Evolutionary conservation across 345 rosid species (phyloP).

Genomic region (Jatropha curcas): DNA sequence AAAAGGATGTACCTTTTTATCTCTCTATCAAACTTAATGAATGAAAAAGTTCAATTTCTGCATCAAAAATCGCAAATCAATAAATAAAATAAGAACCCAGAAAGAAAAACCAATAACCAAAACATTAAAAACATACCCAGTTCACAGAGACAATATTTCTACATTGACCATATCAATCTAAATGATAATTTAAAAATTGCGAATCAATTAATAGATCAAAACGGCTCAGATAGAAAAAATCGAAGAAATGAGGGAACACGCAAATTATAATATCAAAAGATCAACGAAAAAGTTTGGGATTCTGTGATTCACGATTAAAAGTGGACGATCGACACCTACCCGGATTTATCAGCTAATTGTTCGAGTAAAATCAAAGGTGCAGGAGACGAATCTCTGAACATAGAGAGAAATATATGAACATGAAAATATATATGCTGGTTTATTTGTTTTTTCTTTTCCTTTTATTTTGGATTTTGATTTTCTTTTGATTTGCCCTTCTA

Average conservation of each 20-base stretch:
- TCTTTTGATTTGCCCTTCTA: neutral
- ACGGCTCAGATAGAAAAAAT: conserved; percentile 17
- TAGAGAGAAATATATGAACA: conserved; percentile 14
- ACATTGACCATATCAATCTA: conserved; percentile 3
- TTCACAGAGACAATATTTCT: neutral
- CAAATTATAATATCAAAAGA: conserved; percentile 3
- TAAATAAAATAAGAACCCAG: neutral
- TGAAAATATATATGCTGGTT: neutral
- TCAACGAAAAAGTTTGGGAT: conserved; percentile 16
- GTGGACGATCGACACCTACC: conserved; percentile 35
- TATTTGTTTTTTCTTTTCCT: neutral
- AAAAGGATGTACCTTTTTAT: conserved; percentile 7
- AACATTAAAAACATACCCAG: conserved; percentile 29
- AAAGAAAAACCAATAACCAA: conserved; percentile 20
- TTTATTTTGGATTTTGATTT: conserved; percentile 3
- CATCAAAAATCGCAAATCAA: conserved; percentile 27
- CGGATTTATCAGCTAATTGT: conserved; percentile 27
- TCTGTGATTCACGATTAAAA: conserved; percentile 23
- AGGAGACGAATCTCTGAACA: conserved; percentile 31
- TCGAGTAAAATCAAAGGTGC: conserved; percentile 32
- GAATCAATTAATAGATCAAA: conserved; percentile 24
- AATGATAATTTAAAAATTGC: conserved; percentile 19
- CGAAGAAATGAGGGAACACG: neutral
- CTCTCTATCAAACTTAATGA: conserved; percentile 16
- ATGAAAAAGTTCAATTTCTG: conserved; percentile 18